Percentiles rank a stretch among this genome's conserved stretches.
These are phyloP conservation scores for Amphichorda felina DNA, from an alignment of 2,329 filamentous ascomycete species.

Conservation along the genomic window DNA sequence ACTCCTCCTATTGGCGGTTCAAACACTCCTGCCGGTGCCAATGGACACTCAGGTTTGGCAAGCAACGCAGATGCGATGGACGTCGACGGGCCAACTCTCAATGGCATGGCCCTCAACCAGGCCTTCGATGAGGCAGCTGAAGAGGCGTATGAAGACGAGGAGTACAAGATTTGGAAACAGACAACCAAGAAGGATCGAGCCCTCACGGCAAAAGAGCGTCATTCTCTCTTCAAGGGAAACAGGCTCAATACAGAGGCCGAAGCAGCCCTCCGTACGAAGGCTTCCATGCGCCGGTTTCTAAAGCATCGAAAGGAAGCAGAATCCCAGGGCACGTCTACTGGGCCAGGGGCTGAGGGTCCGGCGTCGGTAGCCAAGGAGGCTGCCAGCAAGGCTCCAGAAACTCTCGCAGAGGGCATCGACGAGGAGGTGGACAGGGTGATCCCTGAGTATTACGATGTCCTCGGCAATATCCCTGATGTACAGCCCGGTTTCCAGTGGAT, in stretches of 20 bases:
- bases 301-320: slow-evolving; percentile 65
- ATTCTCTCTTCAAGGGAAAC: slow-evolving; percentile 74
- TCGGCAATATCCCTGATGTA: slow-evolving; percentile 79
- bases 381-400: slow-evolving; percentile 48
- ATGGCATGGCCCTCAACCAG: slow-evolving; percentile 50
- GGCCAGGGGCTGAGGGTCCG: slow-evolving; percentile 23
- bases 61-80: slow-evolving; percentile 83
- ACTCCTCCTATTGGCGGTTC: slow-evolving; percentile 70
- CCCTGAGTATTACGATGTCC: slow-evolving; percentile 88
- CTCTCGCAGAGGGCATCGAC: slow-evolving; percentile 89
- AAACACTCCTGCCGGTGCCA: slow-evolving; percentile 61
- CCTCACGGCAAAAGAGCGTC: slow-evolving; percentile 70
- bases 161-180: slow-evolving; percentile 98
- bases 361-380: slow-evolving; percentile 31
- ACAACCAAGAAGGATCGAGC: slow-evolving; percentile 95
- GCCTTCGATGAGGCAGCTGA: slow-evolving; percentile 56
- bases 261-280: slow-evolving; percentile 72
- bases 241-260: slow-evolving; percentile 80
- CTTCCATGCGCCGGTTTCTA: slow-evolving; percentile 81
- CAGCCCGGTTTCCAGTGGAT: slow-evolving; percentile 70
- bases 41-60: slow-evolving; percentile 52
- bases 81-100: slow-evolving; percentile 64
- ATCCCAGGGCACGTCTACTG: slow-evolving; percentile 26
- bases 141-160: slow-evolving; percentile 78
- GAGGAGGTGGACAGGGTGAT: slow-evolving; percentile 73